phyloP scores from a whole-genome alignment of 1,284 basidiomycete genomes.

The Cystobasidium sp. region DNA sequence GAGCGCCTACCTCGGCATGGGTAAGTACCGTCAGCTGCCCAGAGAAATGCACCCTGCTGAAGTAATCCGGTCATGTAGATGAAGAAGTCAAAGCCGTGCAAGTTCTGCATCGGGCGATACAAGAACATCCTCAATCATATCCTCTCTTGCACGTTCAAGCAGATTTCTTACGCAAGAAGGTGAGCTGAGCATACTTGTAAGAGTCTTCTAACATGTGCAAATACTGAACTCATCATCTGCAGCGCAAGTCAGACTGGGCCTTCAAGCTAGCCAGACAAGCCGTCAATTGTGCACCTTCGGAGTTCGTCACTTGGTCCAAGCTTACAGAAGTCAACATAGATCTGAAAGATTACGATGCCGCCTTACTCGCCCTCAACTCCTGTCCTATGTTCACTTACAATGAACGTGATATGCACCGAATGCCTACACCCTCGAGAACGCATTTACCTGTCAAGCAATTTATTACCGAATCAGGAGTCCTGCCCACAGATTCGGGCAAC shows the following conservation, averaged over 20 bases:
- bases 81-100: slow-evolving; percentile 98
- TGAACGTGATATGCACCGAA: slow-evolving; percentile 89
- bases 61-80: slow-evolving; percentile 62
- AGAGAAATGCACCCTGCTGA: neutral
- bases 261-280: slow-evolving; percentile 89
- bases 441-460: slow-evolving; percentile 85
- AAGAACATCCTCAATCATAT: slow-evolving; percentile 85
- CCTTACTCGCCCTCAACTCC: slow-evolving; percentile 92
- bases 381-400: slow-evolving; percentile 99
- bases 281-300: slow-evolving; percentile 95
- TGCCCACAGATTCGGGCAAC: slow-evolving; percentile 48
- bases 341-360: slow-evolving; percentile 81
- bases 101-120: slow-evolving; percentile 83
- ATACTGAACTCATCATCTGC: neutral
- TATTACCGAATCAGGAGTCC: slow-evolving; percentile 72
- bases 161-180: slow-evolving; percentile 86
- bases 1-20: slow-evolving; percentile 93
- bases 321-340: slow-evolving; percentile 94
- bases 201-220: neutral
- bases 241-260: slow-evolving; percentile 80
- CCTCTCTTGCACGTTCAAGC: slow-evolving; percentile 91
- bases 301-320: slow-evolving; percentile 99
- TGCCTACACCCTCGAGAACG: slow-evolving; percentile 77
- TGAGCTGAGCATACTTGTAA: slow-evolving; percentile 40
- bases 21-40: slow-evolving; percentile 63